Evolutionary conservation across 257 asterid species (phyloP), one percentile per base, ranked within the genome.

Genomic region (Solanum ahanhuiri): DNA sequence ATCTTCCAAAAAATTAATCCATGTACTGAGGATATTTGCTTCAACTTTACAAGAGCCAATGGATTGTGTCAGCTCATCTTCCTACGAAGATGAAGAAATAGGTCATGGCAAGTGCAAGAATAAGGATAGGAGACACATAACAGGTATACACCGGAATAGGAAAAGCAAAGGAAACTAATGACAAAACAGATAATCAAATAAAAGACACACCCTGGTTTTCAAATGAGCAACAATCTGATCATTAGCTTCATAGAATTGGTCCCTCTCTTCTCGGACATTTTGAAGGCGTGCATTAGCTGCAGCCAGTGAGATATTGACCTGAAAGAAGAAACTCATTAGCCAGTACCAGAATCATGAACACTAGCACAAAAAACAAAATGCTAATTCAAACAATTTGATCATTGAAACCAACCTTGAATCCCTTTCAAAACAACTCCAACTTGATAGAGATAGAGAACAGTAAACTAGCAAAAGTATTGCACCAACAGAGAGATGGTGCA

Each of bases 211-310:
- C 98, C 93, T 95, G 64, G 97, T 89, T 91, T 93, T 95, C 79
- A 97, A 86, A 90, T 93, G 98, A 83, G 99, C 90, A 89, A 97
- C 96, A 91, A 97, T 91, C 88, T 95, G 96, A 90, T 95, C 98
- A 88, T 97, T 97, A 87, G 99, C 99, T 85, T 97, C 98, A 87
- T 93, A 97, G 90, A 97, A 97, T 85, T 97, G 98, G 87, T 94
- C 98, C 91, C 97, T 97, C 90, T 97, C 99, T 87, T 97, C 99
- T 83, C 81, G 91, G 87, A 85, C 95, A 85, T 94, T 95, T 89
- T 88, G 98, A 85, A 94, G 96, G 88, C 98, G 98, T 85, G 93
- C 94, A 91, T 91, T 92, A 83, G 92, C 96, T 71, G 97, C 94
- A 92, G 98, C 92, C 93, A 97, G 90, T 83, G 98, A 93, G 90